phyloP scores from a whole-genome alignment of 2,329 filamentous ascomycete species.

The Aspergillus candidus region DNA sequence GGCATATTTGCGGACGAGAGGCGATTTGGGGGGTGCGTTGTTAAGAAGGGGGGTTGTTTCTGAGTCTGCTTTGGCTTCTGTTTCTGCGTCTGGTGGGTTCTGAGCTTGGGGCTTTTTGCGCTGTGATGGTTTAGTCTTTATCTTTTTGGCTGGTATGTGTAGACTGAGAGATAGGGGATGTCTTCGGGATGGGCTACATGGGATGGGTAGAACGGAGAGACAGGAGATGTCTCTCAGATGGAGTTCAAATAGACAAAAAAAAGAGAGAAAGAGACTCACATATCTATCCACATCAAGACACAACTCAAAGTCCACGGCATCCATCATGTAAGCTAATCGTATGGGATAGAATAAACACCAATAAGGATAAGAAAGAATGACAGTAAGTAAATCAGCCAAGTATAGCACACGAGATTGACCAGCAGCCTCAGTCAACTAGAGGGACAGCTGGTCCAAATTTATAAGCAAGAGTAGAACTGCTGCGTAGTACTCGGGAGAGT shows the following conservation, averaged over 20 bases:
- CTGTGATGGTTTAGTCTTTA: not conserved
- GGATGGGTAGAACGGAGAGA: too few relatives aligned
- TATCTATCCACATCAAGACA: conserved; percentile 12
- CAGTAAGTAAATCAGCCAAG: too few relatives aligned
- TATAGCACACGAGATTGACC: too few relatives aligned
- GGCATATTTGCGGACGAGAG: not conserved
- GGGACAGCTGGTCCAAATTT: too few relatives aligned
- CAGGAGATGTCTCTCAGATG: not conserved
- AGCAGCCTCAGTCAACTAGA: too few relatives aligned
- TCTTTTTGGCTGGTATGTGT: too few relatives aligned
- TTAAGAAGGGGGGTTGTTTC: not conserved
- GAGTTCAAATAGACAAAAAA: not conserved
- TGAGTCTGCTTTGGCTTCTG: not conserved
- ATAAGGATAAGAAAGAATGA: too few relatives aligned
- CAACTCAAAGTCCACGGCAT: conserved; percentile 16
- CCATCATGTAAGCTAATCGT: too few relatives aligned
- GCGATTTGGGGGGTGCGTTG: not conserved
- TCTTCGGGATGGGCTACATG: not conserved
- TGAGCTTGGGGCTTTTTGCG: not conserved
- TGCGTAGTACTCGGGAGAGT: too few relatives aligned
- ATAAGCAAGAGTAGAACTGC: too few relatives aligned
- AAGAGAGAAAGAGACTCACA: conserved; percentile 5
- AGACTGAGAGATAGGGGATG: not conserved
- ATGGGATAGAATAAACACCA: too few relatives aligned
- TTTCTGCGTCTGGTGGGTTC: not conserved